Evolutionary conservation across 148 eudicot species (phyloP).

Genomic region (Polygonum maritimum): DNA sequence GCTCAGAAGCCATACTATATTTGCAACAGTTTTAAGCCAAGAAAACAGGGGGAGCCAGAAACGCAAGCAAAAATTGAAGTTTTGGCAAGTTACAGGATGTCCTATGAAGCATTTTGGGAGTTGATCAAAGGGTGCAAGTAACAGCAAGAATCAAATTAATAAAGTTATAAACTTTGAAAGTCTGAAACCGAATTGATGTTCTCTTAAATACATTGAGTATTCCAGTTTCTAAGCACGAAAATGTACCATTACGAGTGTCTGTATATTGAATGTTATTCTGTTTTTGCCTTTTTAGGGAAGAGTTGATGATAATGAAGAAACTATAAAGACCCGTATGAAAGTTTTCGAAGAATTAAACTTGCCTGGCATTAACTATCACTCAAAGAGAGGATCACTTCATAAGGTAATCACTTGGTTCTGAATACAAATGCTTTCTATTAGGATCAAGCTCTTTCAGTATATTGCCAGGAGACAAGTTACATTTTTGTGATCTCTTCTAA

Average conservation of each 20-base stretch:
- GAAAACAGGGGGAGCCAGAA: neutral
- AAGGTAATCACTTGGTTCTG: conserved; percentile 40
- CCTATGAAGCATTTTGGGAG: no score
- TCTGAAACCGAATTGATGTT: neutral
- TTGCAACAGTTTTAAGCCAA: conserved; percentile 5
- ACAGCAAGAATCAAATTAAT: no score
- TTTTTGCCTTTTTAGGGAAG: conserved; percentile 49
- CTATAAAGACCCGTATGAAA: conserved; percentile 68
- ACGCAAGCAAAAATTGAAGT: neutral
- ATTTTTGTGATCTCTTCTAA: no score
- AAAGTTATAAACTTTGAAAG: neutral
- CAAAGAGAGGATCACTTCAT: conserved; percentile 68
- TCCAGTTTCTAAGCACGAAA: neutral
- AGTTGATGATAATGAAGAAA: conserved; percentile 78
- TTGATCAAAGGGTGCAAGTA: no score
- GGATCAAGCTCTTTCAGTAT: neutral
- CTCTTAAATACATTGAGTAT: neutral
- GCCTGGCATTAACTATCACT: conserved; percentile 77
- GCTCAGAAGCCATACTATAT: neutral
- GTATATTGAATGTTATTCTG: conserved; percentile 7
- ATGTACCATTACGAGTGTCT: neutral
- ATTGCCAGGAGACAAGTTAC: neutral
- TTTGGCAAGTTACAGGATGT: neutral
- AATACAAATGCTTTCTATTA: neutral
- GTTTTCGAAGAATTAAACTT: conserved; percentile 58